Percentiles rank a stretch among this genome's conserved stretches.
Evolutionary conservation across 176 grass and related monocot genomes (phyloP).

Genomic region (Aegilops bicornis): DNA sequence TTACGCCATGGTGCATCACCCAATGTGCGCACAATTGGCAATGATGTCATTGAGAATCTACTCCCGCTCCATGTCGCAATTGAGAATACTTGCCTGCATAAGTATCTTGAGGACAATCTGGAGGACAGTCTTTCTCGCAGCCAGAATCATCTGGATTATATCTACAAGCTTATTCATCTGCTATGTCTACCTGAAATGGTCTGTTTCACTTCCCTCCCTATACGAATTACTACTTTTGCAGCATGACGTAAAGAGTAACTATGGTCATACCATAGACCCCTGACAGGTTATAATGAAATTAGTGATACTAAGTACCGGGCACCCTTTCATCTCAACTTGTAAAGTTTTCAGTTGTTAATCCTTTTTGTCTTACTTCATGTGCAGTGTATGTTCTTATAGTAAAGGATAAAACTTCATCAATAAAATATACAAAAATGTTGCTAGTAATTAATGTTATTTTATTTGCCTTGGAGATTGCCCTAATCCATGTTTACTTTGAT

Average conservation of each 20-base stretch:
- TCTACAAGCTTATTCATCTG: constrained; percentile 27
- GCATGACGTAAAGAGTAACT: neutral
- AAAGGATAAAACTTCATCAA: neutral
- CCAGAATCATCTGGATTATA: constrained; percentile 6
- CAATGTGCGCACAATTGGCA: constrained; percentile 21
- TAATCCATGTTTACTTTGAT: neutral
- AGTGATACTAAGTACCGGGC: neutral
- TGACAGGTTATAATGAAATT: neutral
- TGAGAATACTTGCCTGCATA: constrained; percentile 35
- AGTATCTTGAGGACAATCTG: constrained; percentile 29
- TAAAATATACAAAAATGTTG: neutral
- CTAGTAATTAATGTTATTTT: neutral
- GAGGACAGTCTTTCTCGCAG: neutral
- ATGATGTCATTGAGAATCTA: constrained; percentile 1
- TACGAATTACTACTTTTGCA: neutral
- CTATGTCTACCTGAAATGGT: constrained; percentile 33
- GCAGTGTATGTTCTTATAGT: neutral
- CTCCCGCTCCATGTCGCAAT: constrained; percentile 33
- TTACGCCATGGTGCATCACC: neutral
- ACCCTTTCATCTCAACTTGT: neutral
- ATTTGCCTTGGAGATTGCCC: neutral
- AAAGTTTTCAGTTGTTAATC: neutral
- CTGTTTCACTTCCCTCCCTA: constrained; percentile 5
- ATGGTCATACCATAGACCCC: neutral
- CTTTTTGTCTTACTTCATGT: neutral